phyloP scores from a whole-genome alignment of 768 basidiomycete genomes.

The Tylopilus rubrobrunneus region DNA sequence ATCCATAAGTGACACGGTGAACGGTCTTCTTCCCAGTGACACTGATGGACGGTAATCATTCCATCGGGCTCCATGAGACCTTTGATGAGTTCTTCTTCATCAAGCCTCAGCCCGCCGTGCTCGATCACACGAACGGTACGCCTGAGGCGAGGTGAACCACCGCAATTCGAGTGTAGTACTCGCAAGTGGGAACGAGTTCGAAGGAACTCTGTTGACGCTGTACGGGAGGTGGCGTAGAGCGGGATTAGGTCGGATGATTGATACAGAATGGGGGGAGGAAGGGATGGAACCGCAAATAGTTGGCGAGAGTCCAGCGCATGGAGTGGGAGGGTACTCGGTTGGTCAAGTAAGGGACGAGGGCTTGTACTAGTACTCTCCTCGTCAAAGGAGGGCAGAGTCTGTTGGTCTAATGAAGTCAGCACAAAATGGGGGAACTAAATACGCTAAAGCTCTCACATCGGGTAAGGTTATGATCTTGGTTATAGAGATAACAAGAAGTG shows the following conservation, averaged over 20 bases:
- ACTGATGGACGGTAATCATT: slow-evolving; percentile 4
- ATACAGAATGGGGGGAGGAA: neutral
- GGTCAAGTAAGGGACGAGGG: neutral
- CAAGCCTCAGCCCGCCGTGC: slow-evolving; percentile 2
- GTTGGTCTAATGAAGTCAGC: neutral
- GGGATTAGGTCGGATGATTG: neutral
- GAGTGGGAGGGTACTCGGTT: neutral
- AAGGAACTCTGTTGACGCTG: neutral
- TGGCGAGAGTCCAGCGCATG: neutral
- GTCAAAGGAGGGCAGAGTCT: no score
- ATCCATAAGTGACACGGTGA: slow-evolving; percentile 15
- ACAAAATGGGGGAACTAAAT: neutral
- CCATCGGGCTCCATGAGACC: neutral
- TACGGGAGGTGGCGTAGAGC: neutral
- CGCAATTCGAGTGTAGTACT: no score
- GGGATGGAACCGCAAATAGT: neutral
- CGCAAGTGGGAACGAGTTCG: neutral
- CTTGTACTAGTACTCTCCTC: neutral
- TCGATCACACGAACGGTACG: neutral
- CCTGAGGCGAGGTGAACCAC: no score
- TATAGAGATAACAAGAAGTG: neutral
- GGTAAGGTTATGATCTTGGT: neutral
- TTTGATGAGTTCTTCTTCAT: slow-evolving; percentile 11
- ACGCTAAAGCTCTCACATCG: no score
- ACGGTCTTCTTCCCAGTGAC: slow-evolving; percentile 6